Percentiles rank a stretch among this genome's conserved stretches.
Evolutionary conservation across 441 rosid species (phyloP).

Genomic region (Oxalis stricta): DNA sequence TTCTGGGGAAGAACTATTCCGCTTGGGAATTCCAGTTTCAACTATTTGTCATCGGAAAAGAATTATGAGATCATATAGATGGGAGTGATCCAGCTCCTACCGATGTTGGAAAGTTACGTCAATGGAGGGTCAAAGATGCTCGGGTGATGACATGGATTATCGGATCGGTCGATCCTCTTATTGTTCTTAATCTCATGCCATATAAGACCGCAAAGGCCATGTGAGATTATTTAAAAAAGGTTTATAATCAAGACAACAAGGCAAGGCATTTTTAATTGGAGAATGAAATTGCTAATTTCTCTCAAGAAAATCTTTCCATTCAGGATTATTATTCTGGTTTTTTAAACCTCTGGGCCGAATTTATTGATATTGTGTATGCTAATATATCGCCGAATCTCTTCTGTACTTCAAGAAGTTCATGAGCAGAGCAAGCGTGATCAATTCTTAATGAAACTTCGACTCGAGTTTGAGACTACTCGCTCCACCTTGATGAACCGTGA

Average conservation of each 20-base stretch:
- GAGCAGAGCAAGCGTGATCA: background rate
- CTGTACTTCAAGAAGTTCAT: background rate
- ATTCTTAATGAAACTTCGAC: conserved; percentile 7
- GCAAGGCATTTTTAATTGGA: background rate
- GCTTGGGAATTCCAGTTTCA: conserved; percentile 5
- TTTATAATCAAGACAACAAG: background rate
- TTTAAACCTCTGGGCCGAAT: background rate
- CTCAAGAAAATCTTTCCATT: too few species aligned
- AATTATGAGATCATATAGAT: conserved; percentile 3
- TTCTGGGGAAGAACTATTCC: conserved; percentile 10
- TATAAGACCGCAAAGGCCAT: background rate
- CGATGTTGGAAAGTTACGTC: background rate
- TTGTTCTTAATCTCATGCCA: background rate
- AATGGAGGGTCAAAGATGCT: background rate
- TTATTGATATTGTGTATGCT: conserved; percentile 1
- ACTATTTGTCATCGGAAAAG: background rate
- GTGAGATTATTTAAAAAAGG: background rate
- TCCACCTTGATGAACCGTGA: background rate
- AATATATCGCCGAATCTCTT: background rate
- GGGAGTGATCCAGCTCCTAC: background rate
- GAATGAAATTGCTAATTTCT: background rate
- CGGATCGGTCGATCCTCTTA: background rate
- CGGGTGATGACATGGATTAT: background rate
- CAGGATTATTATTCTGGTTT: conserved; percentile 3
- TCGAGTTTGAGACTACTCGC: background rate